A percentile compares a stretch with the other conserved stretches of the same genome.
phyloP scores from a whole-genome alignment of 163 green algal species.

The Scenedesmus sp. region DNA sequence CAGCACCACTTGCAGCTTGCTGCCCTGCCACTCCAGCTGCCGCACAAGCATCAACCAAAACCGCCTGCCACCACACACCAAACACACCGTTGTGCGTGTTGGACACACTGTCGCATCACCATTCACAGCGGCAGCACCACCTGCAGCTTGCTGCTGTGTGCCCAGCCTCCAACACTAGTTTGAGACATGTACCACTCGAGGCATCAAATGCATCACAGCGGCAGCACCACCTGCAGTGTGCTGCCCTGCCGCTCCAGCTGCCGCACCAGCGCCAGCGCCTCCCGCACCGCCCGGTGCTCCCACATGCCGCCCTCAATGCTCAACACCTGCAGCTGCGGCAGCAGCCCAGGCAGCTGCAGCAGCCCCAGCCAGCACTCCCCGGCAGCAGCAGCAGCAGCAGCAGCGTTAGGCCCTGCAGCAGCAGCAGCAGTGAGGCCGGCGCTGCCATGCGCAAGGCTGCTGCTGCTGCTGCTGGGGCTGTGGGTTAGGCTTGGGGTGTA shows the following conservation, averaged over 20 bases:
- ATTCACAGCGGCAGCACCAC: background rate
- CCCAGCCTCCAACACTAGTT: background rate
- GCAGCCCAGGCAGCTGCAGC: constrained; percentile 44
- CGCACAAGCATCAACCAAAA: background rate
- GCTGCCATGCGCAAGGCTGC: background rate
- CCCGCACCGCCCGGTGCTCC: constrained; percentile 37
- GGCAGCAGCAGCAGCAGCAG: background rate
- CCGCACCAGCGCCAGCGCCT: constrained; percentile 29
- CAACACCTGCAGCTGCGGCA: constrained; percentile 42
- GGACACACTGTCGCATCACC: background rate
- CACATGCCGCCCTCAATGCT: constrained; percentile 39
- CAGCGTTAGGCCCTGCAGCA: background rate
- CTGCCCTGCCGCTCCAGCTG: constrained; percentile 22
- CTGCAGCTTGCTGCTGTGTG: background rate
- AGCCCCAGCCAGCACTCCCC: constrained; percentile 12
- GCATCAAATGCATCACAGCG: background rate
- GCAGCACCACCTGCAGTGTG: constrained; percentile 37
- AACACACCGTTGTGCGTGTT: background rate
- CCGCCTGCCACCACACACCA: background rate
- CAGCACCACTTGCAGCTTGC: constrained; percentile 32
- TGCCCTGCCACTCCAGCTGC: background rate
- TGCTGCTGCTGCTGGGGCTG: constrained; percentile 10
- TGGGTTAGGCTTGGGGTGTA: background rate
- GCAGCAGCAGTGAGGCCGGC: background rate
- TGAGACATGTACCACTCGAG: background rate